Conservation (phyloP, 2,329 filamentous ascomycete genomes). For the Pseudocercospora ulei region DNA sequence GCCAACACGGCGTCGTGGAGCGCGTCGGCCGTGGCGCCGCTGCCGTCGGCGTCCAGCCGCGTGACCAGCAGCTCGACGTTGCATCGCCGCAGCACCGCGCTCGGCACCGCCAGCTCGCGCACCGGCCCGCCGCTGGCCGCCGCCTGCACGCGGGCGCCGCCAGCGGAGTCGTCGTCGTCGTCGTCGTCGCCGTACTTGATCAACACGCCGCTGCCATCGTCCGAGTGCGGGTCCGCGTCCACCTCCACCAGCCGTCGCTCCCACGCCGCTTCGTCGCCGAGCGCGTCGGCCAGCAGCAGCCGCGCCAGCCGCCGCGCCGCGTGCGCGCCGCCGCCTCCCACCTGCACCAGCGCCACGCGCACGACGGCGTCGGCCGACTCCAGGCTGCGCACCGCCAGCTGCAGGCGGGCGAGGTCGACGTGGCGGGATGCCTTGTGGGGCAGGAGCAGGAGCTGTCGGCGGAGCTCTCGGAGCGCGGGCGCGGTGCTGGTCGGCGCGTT, state of each 20-base stretch:
- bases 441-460: conserved; percentile 51
- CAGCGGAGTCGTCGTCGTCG: conserved; percentile 34
- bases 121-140: conserved; percentile 45
- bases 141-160: conserved; percentile 35
- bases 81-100: conserved; percentile 51
- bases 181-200: conserved; percentile 48
- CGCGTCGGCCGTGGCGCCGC: conserved; percentile 30
- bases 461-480: conserved; percentile 47
- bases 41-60: conserved; percentile 42
- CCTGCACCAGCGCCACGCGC: conserved; percentile 46
- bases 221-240: too few relatives aligned
- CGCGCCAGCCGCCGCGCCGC: conserved; percentile 58
- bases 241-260: conserved; percentile 36
- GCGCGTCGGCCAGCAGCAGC: conserved; percentile 45
- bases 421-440: conserved; percentile 52
- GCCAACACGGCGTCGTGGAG: conserved; percentile 62
- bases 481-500: conserved; percentile 48
- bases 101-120: conserved; percentile 54
- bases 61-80: conserved; percentile 56
- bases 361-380: conserved; percentile 47
- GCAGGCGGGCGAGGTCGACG: conserved; percentile 59
- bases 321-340: conserved; percentile 31
- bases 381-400: conserved; percentile 59
- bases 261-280: conserved; percentile 38
- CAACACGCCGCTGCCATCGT: conserved; percentile 36